Percentiles rank a stretch among this genome's conserved stretches.
Conservation (phyloP, 345 rosid species). For the Eutrema yunnanense region DNA sequence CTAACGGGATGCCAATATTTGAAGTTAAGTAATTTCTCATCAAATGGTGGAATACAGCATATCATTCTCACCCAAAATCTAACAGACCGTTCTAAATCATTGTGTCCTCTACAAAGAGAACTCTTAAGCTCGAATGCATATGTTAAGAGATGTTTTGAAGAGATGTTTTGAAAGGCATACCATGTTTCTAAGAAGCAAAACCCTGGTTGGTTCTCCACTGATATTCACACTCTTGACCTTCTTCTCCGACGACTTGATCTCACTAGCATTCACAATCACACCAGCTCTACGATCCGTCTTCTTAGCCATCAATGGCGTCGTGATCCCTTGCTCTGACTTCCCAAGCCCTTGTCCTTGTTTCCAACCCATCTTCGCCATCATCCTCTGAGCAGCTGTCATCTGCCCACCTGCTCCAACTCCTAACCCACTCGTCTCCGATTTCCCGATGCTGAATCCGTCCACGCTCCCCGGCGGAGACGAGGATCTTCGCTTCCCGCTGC, state of each 20-base stretch:
- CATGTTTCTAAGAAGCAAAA: slow-evolving; percentile 90
- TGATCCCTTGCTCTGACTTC: slow-evolving; percentile 91
- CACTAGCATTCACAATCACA: slow-evolving; percentile 92
- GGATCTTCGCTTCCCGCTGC: slow-evolving; percentile 57
- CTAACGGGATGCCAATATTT: not conserved
- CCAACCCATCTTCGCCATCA: slow-evolving; percentile 99
- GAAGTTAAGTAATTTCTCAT: not conserved
- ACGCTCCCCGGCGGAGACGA: slow-evolving; percentile 64
- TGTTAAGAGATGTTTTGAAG: not conserved
- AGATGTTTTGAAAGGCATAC: slow-evolving; percentile 28
- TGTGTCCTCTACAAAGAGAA: not conserved
- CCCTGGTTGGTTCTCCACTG: slow-evolving; percentile 80
- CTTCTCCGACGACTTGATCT: slow-evolving; percentile 61
- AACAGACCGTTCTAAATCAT: slow-evolving; percentile 3
- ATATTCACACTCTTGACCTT: slow-evolving; percentile 86
- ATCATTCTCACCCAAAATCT: not conserved
- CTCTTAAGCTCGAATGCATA: not conserved
- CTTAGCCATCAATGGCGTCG: slow-evolving; percentile 94
- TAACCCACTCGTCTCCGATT: slow-evolving; percentile 81
- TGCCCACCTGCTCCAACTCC: slow-evolving; percentile 98
- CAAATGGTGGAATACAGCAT: not conserved
- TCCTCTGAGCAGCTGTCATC: slow-evolving; percentile 99
- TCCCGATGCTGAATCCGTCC: slow-evolving; percentile 68
- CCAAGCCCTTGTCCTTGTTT: slow-evolving; percentile 99
- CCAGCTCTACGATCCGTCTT: slow-evolving; percentile 99